phyloP scores from a whole-genome alignment of 2,329 filamentous ascomycete species.

The Colletotrichum tropicicola region DNA sequence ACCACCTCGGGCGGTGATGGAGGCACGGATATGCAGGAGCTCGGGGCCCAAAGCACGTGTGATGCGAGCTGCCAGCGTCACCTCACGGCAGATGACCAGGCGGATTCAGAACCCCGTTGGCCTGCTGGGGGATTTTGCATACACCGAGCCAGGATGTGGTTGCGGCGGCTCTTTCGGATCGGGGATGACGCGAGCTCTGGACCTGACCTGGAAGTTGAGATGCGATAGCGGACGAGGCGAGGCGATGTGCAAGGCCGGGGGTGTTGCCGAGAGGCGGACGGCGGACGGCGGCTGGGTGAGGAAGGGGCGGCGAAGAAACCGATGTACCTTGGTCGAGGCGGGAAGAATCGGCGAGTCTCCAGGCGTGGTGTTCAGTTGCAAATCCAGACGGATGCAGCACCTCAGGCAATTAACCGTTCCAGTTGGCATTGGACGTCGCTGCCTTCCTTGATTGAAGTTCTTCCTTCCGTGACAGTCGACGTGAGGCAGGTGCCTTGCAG shows the following conservation, averaged over 20 bases:
- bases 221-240: slow-evolving; percentile 13
- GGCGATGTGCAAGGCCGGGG: not conserved
- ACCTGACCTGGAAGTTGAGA: slow-evolving; percentile 18
- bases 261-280: not conserved
- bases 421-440: too few relatives aligned
- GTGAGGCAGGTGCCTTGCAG: not conserved
- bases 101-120: not conserved
- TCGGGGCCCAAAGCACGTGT: slow-evolving; percentile 10
- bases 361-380: too few relatives aligned
- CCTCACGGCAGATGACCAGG: slow-evolving; percentile 14
- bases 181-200: slow-evolving; percentile 16
- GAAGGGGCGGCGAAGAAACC: not conserved
- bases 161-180: slow-evolving; percentile 30
- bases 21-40: slow-evolving; percentile 28
- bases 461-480: too few relatives aligned
- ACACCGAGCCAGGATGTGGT: slow-evolving; percentile 13
- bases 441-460: too few relatives aligned
- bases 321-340: too few relatives aligned
- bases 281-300: not conserved
- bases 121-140: not conserved
- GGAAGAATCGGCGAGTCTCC: too few relatives aligned
- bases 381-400: too few relatives aligned
- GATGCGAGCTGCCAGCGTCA: slow-evolving; percentile 8
- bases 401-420: too few relatives aligned
- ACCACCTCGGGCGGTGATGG: slow-evolving; percentile 15